Conservation (phyloP, 2,329 filamentous ascomycete species). For the Cercospora janseana region DNA sequence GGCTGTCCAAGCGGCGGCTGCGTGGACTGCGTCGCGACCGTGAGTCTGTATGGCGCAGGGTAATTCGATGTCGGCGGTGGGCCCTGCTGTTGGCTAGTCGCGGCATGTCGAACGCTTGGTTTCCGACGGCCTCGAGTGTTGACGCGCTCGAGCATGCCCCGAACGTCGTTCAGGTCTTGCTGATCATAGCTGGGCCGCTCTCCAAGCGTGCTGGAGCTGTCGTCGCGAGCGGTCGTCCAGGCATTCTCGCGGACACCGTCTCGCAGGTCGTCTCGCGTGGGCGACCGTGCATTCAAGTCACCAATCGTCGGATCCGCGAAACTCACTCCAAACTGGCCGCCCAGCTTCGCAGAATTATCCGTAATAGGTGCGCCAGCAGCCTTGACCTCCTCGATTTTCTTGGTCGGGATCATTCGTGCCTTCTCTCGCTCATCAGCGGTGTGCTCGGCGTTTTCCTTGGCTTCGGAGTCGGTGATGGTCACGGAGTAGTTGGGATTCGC, state of each 20-base stretch:
- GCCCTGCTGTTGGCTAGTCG: conserved; percentile 31
- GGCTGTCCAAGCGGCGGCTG: conserved; percentile 21
- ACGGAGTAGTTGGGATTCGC: conserved; percentile 83
- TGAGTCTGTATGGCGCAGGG: conserved; percentile 16
- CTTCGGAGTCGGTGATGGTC: conserved; percentile 66
- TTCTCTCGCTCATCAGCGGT: conserved; percentile 49
- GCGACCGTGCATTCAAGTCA: conserved; percentile 45
- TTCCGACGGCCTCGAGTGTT: conserved; percentile 47
- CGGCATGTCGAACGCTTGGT: conserved; percentile 29
- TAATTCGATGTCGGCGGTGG: conserved; percentile 10
- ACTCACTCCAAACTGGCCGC: conserved; percentile 29
- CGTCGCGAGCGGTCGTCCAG: conserved; percentile 44
- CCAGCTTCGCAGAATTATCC: conserved; percentile 18
- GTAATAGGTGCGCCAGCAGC: conserved; percentile 20
- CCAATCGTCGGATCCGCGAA: conserved; percentile 38
- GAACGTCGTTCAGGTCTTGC: conserved; percentile 49
- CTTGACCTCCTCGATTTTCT: conserved; percentile 33
- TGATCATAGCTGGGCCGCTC: conserved; percentile 46
- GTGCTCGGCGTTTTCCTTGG: conserved; percentile 58
- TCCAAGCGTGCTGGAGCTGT: conserved; percentile 36
- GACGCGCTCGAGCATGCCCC: conserved; percentile 45
- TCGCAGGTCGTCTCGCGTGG: conserved; percentile 44
- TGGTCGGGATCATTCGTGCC: conserved; percentile 61
- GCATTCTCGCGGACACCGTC: conserved; percentile 40
- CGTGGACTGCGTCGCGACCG: conserved; percentile 11